Evolutionary conservation across 306 rosid species (phyloP), one percentile per base, ranked within the genome.

Genomic region (Inga oerstediana): DNA sequence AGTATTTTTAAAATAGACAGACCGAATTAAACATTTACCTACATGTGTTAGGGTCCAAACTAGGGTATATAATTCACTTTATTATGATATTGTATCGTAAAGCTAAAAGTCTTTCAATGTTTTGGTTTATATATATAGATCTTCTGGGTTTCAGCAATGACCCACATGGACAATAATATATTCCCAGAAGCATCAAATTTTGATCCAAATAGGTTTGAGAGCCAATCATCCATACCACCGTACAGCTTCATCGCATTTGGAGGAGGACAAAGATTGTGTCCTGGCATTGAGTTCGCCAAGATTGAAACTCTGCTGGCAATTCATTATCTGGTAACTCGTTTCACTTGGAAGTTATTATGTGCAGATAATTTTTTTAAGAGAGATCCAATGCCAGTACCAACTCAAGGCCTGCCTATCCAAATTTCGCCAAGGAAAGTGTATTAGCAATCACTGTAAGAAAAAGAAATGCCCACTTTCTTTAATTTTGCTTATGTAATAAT

Each of bases 151-250:
- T 27, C 90, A 56, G 16, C 92, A 39, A 85, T 89, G 94, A 93
- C 95, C 3, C 98, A 89, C 71, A 88, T 89, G 94, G 98, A 91
- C 77, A 68, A 39, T 7, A 84, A 30, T 72, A 82, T 93, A 78
- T 93, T 89, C 82, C 82, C 86, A 9, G 95, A 90, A 11, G 93
- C 97, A 78, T 72, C 86, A 2, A 94, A 91, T 86, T 90, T 91
- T 68, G 90, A 93, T 72, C 97, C 98, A 39, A 85, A 78, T 44
- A 89, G 97, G 85, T 91, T 90, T 77, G 95, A 91, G 52, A 91
- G 81, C 83, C 86, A 86, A 37, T 85, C 91, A 62, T 81, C 91
- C 11, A 67, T 78, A 52, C 97, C 97, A 46, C 91, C 97, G 27
- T 91, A 85, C 66, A 70, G 88, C 82, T 94, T 89, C 66, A 49